Conservation (phyloP, 164 flowering plant genomes). For the Magnolia changhungtana region DNA sequence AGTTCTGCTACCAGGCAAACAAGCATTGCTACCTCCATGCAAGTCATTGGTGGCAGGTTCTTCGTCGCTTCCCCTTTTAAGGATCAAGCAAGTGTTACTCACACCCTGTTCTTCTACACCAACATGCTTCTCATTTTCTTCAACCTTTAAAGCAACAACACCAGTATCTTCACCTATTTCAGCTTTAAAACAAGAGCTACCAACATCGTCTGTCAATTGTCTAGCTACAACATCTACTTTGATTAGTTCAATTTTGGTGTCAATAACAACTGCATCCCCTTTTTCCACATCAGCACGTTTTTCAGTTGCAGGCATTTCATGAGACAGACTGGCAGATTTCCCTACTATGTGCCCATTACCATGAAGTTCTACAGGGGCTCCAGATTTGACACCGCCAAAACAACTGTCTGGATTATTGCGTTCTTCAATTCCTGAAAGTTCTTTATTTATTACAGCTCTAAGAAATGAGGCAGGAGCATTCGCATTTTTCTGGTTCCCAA, state of each 20-base stretch:
- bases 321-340: not conserved
- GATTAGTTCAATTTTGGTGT: not conserved
- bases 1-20: not conserved
- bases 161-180: constrained; percentile 2
- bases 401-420: not conserved
- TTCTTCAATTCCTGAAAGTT: not conserved
- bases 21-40: not conserved
- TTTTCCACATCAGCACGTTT: not conserved
- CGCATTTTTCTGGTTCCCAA: not conserved
- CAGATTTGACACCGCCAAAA: not conserved
- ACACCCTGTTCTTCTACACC: not conserved
- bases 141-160: not conserved
- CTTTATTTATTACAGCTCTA: not conserved
- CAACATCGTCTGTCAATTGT: not conserved
- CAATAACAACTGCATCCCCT: not conserved
- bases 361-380: not conserved
- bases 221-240: too few species aligned
- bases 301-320: not conserved
- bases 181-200: not conserved
- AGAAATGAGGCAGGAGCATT: not conserved
- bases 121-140: not conserved
- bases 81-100: not conserved
- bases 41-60: not conserved
- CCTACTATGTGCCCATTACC: not conserved
- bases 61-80: not conserved